A percentile compares a stretch with the other conserved stretches of the same genome.
These are phyloP conservation scores for Neurospora crassa DNA, from an alignment of 2,329 filamentous ascomycete species.

Conservation along the genomic window DNA sequence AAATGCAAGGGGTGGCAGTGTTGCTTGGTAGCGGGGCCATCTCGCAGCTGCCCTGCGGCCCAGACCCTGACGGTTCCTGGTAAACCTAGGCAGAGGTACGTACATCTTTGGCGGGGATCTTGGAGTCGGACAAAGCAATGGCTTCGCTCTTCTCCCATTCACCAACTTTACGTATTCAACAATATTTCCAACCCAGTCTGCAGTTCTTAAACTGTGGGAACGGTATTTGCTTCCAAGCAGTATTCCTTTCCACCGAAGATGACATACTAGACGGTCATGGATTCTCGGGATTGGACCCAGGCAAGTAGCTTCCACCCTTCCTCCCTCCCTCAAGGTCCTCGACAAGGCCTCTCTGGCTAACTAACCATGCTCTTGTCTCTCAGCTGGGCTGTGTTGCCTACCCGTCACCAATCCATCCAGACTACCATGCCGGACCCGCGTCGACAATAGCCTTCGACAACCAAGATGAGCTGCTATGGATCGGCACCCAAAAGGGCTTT, in stretches of 20 bases:
- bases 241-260: not conserved
- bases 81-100: not conserved
- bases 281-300: slow-evolving; percentile 1
- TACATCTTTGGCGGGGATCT: not conserved
- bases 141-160: not conserved
- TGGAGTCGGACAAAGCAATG: not conserved
- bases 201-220: not conserved
- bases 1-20: not conserved
- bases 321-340: not conserved
- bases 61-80: not conserved
- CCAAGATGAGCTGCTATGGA: slow-evolving; percentile 83
- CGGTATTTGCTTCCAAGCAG: not conserved
- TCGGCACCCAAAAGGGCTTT: slow-evolving; percentile 73
- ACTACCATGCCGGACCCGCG: slow-evolving; percentile 60
- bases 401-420: slow-evolving; percentile 53
- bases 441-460: slow-evolving; percentile 84
- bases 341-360: slow-evolving; percentile 4
- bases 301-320: not conserved
- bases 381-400: slow-evolving; percentile 75
- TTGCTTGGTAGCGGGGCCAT: not conserved
- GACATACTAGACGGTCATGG: not conserved
- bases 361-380: not conserved
- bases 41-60: not conserved
- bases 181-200: not conserved
- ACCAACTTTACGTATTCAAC: not conserved